Base-by-base conservation (phyloP, 257 asterid genomes). In the Penstemon barbatus region DNA sequence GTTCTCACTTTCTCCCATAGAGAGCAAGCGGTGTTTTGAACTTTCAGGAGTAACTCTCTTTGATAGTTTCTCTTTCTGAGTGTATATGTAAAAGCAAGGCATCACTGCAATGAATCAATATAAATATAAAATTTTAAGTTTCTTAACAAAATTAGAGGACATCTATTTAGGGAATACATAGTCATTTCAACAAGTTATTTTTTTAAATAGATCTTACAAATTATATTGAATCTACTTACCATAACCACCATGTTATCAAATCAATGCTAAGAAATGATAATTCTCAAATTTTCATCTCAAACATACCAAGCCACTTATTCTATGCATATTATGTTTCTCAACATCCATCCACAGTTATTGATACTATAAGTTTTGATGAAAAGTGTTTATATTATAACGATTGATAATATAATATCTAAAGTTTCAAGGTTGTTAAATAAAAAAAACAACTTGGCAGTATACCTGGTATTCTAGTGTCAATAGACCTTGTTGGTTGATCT, bases 21-120 rank as follows among this genome's bases (percentile, higher is more conserved):
- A 67, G 43, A 69, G 76, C 38, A 61, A 46, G 7, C 50, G 66
- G 18, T 46, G 8, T 79, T 81, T 85, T 46, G 84, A 73, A 66
- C 66, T 60, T 44, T 69, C 72, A 11, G 81, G 63, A 70, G 62
- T 42, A 58, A 48, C 78, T 40, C 68, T 77, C 72, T 66, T 92
- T 3, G 68, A 50, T 73, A 41, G 62, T 67, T 77, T 90, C 81
- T 92, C 98, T 71, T 82, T 85, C 82, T 77, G 86, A 41, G 85
- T 55, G 77, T 83, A 77, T 68, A 80, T 68, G 72, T 92, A 92
- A 81, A 92, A 92, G 87, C 97, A 90, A 61, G 95, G 96, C 78
- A 92, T 18, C 73, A 84, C 98, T 92, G 92, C 75, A 76, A 78
- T 10, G 52, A 62, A 69, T 18, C 40, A 73, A 74, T 51, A 61